Evolutionary conservation across 2,329 filamentous ascomycete genomes (phyloP).

Genomic region (Pseudogymnoascus sp.): DNA sequence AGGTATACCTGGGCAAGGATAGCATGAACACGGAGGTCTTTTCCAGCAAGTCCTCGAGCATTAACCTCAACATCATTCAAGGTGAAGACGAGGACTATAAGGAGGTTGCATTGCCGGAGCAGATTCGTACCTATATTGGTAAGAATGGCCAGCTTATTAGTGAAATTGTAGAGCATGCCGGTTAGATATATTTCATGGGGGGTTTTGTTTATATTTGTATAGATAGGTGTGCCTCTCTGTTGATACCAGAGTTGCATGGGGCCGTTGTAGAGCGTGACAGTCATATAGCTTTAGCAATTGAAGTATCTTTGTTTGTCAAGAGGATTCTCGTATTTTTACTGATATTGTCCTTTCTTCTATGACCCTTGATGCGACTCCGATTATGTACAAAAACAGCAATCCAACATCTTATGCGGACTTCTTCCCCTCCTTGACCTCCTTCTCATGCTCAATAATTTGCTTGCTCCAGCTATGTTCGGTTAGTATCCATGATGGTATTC

Average conservation of each 20-base stretch:
- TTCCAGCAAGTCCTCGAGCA: conserved; percentile 75
- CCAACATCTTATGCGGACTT: conserved; percentile 3
- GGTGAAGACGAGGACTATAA: conserved; percentile 73
- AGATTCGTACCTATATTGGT: conserved; percentile 73
- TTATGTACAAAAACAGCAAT: conserved; percentile 9
- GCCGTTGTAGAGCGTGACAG: conserved; percentile 1
- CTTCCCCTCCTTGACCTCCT: conserved; percentile 37
- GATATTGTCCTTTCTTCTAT: conserved; percentile 5
- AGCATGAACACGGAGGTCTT: conserved; percentile 75
- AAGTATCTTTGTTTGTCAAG: conserved; percentile 10
- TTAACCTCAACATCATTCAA: conserved; percentile 79
- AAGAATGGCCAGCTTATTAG: conserved; percentile 70
- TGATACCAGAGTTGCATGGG: conserved; percentile 1
- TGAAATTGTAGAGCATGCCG: conserved; percentile 93
- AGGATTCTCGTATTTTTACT: conserved; percentile 3
- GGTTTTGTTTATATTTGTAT: background rate
- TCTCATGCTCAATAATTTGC: conserved; percentile 64
- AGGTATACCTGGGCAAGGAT: conserved; percentile 77
- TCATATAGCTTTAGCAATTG: conserved; percentile 7
- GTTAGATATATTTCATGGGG: conserved; percentile 41
- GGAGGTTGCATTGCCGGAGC: conserved; percentile 81
- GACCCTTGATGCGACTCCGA: conserved; percentile 6
- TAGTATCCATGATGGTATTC: conserved; percentile 19
- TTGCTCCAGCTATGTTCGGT: conserved; percentile 55
- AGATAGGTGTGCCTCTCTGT: conserved; percentile 1